These are phyloP conservation scores for Ustilago crameri DNA, from an alignment of 1,284 basidiomycete genomes.

Conservation along the genomic window DNA sequence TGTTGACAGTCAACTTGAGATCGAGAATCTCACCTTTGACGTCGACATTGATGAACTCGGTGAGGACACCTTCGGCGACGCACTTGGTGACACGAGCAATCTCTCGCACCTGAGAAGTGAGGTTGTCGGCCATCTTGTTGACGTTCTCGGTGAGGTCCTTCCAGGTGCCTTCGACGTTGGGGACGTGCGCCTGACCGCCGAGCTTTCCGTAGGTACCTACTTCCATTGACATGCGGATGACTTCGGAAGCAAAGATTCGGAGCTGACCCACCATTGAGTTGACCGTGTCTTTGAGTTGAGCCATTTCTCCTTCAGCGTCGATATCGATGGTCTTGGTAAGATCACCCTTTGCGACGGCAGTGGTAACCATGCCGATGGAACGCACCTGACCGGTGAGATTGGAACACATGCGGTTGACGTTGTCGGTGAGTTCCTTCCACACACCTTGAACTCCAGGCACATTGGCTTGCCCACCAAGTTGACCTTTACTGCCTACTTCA, in stretches of 20 bases:
- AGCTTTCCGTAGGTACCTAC: constrained; percentile 68
- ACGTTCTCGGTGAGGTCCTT: constrained; percentile 70
- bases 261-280: constrained; percentile 90
- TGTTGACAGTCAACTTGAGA: constrained; percentile 74
- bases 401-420: constrained; percentile 93
- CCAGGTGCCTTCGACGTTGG: constrained; percentile 70
- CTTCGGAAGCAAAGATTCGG: constrained; percentile 83
- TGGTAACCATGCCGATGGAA: constrained; percentile 88
- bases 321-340: constrained; percentile 74
- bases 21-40: constrained; percentile 97
- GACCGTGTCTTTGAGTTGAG: constrained; percentile 82
- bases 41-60: constrained; percentile 90
- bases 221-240: constrained; percentile 68
- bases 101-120: constrained; percentile 65
- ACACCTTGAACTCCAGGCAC: constrained; percentile 68
- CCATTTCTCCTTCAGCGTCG: constrained; percentile 90
- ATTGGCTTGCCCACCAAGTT: constrained; percentile 67
- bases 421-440: constrained; percentile 68
- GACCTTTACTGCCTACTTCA: constrained; percentile 57
- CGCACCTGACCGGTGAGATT: constrained; percentile 94
- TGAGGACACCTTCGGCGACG: constrained; percentile 90
- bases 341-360: constrained; percentile 78
- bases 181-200: constrained; percentile 67
- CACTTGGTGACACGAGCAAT: constrained; percentile 69
- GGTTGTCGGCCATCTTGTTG: constrained; percentile 70